phyloP scores from a whole-genome alignment of 2,329 filamentous ascomycete genomes.

The Byssoonygena ceratinophila region DNA sequence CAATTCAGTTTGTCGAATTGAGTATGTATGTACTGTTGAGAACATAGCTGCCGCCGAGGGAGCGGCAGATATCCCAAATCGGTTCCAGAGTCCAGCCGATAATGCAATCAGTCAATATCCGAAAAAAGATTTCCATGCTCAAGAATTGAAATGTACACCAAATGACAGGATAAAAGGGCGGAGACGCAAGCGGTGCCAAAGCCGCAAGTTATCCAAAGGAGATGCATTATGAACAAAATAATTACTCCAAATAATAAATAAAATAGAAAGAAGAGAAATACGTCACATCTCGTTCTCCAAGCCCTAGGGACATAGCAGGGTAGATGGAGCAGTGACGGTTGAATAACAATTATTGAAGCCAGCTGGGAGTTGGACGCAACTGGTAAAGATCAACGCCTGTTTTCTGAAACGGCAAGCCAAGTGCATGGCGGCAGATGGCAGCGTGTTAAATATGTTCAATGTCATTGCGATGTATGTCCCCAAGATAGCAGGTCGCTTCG shows the following conservation, averaged over 20 bases:
- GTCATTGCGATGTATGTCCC: conserved; percentile 1
- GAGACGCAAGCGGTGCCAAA: not conserved
- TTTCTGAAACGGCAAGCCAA: not conserved
- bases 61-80: not conserved
- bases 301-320: conserved; percentile 36
- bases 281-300: conserved; percentile 18
- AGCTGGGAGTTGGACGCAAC: conserved; percentile 5
- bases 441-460: conserved; percentile 13
- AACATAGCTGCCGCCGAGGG: not conserved
- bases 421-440: conserved; percentile 19
- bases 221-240: conserved; percentile 18
- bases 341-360: conserved; percentile 1
- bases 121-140: conserved; percentile 3
- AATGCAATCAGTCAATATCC: conserved; percentile 1
- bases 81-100: not conserved
- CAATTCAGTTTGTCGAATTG: conserved; percentile 3
- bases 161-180: not conserved
- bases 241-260: conserved; percentile 10
- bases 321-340: conserved; percentile 3
- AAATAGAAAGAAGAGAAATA: conserved; percentile 20
- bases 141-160: conserved; percentile 2
- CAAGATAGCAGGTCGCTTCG: conserved; percentile 9
- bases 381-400: not conserved
- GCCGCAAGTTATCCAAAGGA: conserved; percentile 3
- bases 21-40: conserved; percentile 3